Evolutionary conservation across 148 eudicot genomes (phyloP), one percentile per base, ranked within the genome.

Genomic region (Fagopyrum tataricum): DNA sequence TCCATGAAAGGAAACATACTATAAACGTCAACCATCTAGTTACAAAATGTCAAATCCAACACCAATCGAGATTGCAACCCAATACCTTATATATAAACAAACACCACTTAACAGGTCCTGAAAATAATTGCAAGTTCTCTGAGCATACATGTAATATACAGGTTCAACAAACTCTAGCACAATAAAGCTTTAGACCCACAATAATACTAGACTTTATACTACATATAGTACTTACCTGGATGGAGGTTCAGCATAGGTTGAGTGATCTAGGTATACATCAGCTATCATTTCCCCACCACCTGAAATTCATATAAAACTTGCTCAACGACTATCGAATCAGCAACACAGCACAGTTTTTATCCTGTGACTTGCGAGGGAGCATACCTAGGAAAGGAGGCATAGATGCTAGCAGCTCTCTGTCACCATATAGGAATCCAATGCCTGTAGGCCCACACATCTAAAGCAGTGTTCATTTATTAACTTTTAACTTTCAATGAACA

Each of bases 371-470:
- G 12, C 2, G 39, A 59, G 37, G 20, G 7, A 5, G 44, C 77
- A 44, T 82, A 91, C 98, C 99, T 82, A 95, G 77, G 81, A 95
- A 95, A 77, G 99, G 99, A 82, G 97, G 96, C 99, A 95, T 95
- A 79, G 75, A 73, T 51, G 86, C 76, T 76, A 95, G 79, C 78
- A 91, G 83, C 85, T 95, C 90, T 21, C 76, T 76, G 77, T 95
- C 90, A 42, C 99, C 99, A 82, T 87, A 95, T 58, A 95, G 81
- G 90, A 95, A 95, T 72, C 99, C 99, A 75, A 92, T 59, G 87
- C 99, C 97, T 86, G 97, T 95, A 86, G 99, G 99, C 85, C 99
- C 99, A 88, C 99, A 95, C 99, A 95, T 95, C 99, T 95, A 95
- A 90, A 91, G 90, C 82, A 84, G 70, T 88, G 93, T 82, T 87